Percentiles rank a stretch among this genome's conserved stretches.
phyloP scores from a whole-genome alignment of 768 basidiomycete genomes.

The Xanthoconium stramineum region DNA sequence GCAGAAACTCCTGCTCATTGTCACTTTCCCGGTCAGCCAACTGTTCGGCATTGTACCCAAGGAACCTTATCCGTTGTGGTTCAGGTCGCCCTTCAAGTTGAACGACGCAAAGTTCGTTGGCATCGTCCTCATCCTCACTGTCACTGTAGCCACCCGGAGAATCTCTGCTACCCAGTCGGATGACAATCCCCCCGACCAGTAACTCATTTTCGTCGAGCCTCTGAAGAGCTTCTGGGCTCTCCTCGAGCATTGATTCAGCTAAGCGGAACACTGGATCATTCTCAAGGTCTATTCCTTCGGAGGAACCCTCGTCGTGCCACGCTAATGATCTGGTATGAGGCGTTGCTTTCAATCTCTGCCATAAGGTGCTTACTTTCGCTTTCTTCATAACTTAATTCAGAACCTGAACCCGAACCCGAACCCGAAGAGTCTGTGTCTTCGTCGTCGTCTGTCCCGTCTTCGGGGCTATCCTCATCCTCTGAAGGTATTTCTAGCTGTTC shows the following conservation, averaged over 20 bases:
- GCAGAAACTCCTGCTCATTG: neutral
- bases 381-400: no score
- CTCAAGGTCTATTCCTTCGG: neutral
- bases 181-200: conserved; percentile 4
- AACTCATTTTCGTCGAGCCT: neutral
- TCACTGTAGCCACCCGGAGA: neutral
- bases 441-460: neutral
- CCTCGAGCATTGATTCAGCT: neutral
- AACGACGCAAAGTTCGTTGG: neutral
- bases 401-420: no score
- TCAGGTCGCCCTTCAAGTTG: neutral
- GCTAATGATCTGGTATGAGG: neutral
- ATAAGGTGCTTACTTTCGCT: neutral
- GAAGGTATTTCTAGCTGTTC: neutral
- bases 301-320: neutral
- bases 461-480: neutral
- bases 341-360: no score
- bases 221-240: neutral
- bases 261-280: neutral
- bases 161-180: neutral
- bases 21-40: neutral
- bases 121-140: conserved; percentile 2
- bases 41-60: neutral
- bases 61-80: neutral
- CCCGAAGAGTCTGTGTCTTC: neutral